phyloP scores from a whole-genome alignment of 2,329 filamentous ascomycete genomes.

The Dryadomyces quercivorus region DNA sequence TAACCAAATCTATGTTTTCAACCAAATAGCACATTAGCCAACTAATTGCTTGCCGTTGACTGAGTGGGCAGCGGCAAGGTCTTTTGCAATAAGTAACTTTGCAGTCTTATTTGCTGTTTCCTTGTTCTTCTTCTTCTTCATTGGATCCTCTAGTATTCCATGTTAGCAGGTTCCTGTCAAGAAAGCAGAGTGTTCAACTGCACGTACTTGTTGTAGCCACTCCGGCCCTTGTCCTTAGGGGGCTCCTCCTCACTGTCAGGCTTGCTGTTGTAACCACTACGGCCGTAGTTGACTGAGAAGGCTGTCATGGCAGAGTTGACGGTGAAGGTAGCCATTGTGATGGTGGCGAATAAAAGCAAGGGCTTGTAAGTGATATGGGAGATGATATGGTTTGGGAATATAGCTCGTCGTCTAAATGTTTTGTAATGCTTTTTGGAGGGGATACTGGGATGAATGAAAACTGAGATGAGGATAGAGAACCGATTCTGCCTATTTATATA shows the following conservation, averaged over 20 bases:
- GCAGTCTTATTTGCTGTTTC: too few species aligned
- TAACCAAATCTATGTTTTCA: too few species aligned
- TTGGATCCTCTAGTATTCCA: constrained; percentile 11
- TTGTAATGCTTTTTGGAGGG: too few species aligned
- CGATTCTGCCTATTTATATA: background rate
- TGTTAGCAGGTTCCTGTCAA: background rate
- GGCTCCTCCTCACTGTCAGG: constrained; percentile 20
- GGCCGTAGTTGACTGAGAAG: constrained; percentile 26
- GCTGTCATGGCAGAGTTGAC: constrained; percentile 16
- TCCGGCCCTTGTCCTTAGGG: constrained; percentile 27
- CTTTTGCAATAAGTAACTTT: too few species aligned
- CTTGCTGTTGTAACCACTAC: constrained; percentile 29
- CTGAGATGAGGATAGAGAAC: background rate
- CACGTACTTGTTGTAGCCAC: constrained; percentile 32
- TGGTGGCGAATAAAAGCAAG: background rate
- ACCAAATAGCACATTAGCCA: too few species aligned
- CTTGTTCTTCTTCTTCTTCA: constrained; percentile 22
- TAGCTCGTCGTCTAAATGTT: too few species aligned
- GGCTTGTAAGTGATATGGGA: background rate
- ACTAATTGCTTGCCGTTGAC: too few species aligned
- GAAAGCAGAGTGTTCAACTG: background rate
- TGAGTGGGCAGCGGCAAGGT: too few species aligned
- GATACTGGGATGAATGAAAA: background rate
- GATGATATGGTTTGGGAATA: too few species aligned
- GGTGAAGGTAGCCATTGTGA: background rate